Evolutionary conservation across 1,284 basidiomycete genomes (phyloP).

Genomic region (Cryptococcus sp.): DNA sequence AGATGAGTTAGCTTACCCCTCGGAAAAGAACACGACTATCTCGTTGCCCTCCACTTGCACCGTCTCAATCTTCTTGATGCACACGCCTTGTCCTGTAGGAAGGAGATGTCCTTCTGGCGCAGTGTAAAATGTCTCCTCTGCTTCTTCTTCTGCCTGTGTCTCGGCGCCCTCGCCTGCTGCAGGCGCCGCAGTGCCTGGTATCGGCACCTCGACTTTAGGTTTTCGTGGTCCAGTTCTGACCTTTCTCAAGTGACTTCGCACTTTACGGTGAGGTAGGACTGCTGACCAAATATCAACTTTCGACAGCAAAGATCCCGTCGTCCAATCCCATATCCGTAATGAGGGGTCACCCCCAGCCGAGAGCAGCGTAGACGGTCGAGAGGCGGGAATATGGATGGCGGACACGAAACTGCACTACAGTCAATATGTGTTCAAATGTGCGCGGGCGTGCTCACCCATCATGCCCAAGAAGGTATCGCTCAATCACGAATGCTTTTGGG

Average conservation of each 20-base stretch:
- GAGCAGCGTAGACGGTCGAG: conserved; percentile 61
- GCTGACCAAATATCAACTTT: conserved; percentile 62
- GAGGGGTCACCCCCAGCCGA: conserved; percentile 84
- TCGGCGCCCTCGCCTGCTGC: background rate
- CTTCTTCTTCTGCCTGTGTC: conserved; percentile 6
- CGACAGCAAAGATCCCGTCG: conserved; percentile 60
- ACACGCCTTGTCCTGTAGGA: conserved; percentile 48
- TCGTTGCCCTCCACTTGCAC: conserved; percentile 29
- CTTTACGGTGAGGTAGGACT: conserved; percentile 65
- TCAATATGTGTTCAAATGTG: conserved; percentile 10
- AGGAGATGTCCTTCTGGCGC: conserved; percentile 42
- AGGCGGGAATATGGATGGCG: conserved; percentile 68
- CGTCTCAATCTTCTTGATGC: conserved; percentile 43
- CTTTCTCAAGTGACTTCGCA: conserved; percentile 49
- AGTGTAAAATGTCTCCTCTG: conserved; percentile 37
- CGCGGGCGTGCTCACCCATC: conserved; percentile 62
- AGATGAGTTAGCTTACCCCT: conserved; percentile 36
- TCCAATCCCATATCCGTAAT: conserved; percentile 80
- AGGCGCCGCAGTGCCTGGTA: conserved; percentile 32
- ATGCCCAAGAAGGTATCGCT: conserved; percentile 81
- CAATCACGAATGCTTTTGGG: conserved; percentile 77
- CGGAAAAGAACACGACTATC: conserved; percentile 48
- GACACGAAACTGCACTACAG: conserved; percentile 68
- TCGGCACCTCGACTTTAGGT: conserved; percentile 48
- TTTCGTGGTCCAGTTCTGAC: conserved; percentile 14